These are phyloP conservation scores for Fagopyrum tataricum DNA, from an alignment of 148 eudicot species.

Conservation along the genomic window DNA sequence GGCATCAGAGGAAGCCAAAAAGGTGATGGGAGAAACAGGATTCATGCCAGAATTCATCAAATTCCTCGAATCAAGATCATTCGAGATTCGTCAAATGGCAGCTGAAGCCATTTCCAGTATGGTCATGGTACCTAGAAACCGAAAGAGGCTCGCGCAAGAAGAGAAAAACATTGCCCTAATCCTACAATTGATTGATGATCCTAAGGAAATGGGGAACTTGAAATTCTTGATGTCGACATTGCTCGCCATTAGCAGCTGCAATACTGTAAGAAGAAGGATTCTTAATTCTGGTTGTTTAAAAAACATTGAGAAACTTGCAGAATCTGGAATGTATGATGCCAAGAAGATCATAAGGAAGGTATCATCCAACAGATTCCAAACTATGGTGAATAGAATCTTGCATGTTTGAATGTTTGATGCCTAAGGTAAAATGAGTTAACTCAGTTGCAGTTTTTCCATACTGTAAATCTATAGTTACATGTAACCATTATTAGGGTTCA, in stretches of 20 bases:
- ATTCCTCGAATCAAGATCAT: constrained; percentile 61
- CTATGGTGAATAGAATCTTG: constrained; percentile 55
- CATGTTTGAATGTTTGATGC: constrained; percentile 28
- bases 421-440: background rate
- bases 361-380: constrained; percentile 48
- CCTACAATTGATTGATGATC: constrained; percentile 46
- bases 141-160: constrained; percentile 60
- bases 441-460: background rate
- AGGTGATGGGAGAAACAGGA: constrained; percentile 74
- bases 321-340: constrained; percentile 69
- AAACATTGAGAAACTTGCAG: constrained; percentile 66
- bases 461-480: background rate
- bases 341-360: constrained; percentile 65
- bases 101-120: constrained; percentile 51
- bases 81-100: constrained; percentile 67
- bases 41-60: constrained; percentile 69
- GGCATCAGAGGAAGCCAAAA: constrained; percentile 62
- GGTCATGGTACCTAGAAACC: constrained; percentile 49
- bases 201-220: constrained; percentile 40
- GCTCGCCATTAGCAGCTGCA: constrained; percentile 47
- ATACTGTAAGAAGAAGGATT: constrained; percentile 56
- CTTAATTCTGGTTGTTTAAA: constrained; percentile 53
- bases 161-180: constrained; percentile 52
- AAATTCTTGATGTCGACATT: constrained; percentile 60
- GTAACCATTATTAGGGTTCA: constrained; percentile 11